Evolutionary conservation across 345 rosid species (phyloP).

Genomic region (Boechera divaricarpa): DNA sequence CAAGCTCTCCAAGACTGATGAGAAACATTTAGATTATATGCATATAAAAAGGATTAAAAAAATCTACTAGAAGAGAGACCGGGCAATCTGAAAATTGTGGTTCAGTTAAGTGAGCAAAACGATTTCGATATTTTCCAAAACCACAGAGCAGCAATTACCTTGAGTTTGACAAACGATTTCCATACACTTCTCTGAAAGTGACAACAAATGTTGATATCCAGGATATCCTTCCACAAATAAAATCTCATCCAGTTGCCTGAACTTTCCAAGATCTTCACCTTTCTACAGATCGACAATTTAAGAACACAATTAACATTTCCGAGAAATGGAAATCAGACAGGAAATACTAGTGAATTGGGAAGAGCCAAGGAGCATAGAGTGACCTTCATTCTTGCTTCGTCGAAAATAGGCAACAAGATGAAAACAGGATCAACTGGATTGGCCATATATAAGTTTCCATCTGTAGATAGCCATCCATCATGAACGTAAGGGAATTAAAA

Average conservation of each 20-base stretch:
- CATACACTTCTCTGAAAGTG: slow-evolving; percentile 78
- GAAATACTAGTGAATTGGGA: neutral
- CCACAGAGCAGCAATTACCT: slow-evolving; percentile 53
- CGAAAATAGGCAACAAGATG: slow-evolving; percentile 75
- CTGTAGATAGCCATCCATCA: slow-evolving; percentile 41
- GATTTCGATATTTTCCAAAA: neutral
- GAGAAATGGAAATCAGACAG: slow-evolving; percentile 5
- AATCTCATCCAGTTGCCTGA: slow-evolving; percentile 88
- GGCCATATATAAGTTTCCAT: slow-evolving; percentile 79
- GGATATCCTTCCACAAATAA: slow-evolving; percentile 68
- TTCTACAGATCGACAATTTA: slow-evolving; percentile 57
- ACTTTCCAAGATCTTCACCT: slow-evolving; percentile 78
- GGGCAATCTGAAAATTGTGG: neutral
- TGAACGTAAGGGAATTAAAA: neutral
- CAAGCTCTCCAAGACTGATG: slow-evolving; percentile 17
- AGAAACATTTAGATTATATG: neutral
- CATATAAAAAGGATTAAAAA: neutral
- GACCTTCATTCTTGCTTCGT: slow-evolving; percentile 94
- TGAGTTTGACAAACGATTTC: slow-evolving; percentile 80
- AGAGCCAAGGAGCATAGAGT: slow-evolving; percentile 23
- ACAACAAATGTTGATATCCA: slow-evolving; percentile 63
- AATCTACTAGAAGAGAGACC: neutral
- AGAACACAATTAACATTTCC: neutral
- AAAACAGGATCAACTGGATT: slow-evolving; percentile 90
- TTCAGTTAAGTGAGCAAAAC: neutral